Conservation (phyloP, 495 filamentous ascomycete species). For the Margaritispora aquatica region DNA sequence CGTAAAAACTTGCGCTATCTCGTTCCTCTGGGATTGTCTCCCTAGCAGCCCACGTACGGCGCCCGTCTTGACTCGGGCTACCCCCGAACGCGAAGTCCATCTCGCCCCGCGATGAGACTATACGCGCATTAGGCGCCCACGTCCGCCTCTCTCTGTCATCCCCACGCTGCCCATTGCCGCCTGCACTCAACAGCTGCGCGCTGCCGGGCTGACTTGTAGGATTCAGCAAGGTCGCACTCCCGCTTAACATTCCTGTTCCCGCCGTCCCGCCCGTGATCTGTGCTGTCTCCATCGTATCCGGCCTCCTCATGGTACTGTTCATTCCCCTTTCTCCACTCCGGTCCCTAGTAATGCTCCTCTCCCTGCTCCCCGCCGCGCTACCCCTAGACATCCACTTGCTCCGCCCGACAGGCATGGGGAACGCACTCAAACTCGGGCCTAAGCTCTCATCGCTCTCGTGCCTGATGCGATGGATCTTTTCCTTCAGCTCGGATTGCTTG, state of each 20-base stretch:
- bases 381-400: neutral
- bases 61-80: neutral
- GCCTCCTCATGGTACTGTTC: no score
- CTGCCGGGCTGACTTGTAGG: neutral
- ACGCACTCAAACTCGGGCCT: neutral
- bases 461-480: neutral
- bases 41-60: neutral
- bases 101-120: neutral
- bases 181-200: neutral
- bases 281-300: neutral
- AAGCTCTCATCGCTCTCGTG: neutral
- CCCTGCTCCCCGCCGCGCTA: no score
- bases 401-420: slow-evolving; percentile 4
- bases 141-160: neutral
- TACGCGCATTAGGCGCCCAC: neutral
- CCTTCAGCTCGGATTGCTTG: neutral
- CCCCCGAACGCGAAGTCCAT: neutral
- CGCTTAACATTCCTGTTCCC: neutral
- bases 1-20: no score
- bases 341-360: neutral
- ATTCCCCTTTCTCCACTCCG: neutral
- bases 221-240: neutral
- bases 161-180: no score
- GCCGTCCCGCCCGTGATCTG: neutral
- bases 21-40: neutral